Evolutionary conservation across 2,329 filamentous ascomycete genomes (phyloP), one percentile per base, ranked within the genome.

Genomic region (Annulohypoxylon truncatum): DNA sequence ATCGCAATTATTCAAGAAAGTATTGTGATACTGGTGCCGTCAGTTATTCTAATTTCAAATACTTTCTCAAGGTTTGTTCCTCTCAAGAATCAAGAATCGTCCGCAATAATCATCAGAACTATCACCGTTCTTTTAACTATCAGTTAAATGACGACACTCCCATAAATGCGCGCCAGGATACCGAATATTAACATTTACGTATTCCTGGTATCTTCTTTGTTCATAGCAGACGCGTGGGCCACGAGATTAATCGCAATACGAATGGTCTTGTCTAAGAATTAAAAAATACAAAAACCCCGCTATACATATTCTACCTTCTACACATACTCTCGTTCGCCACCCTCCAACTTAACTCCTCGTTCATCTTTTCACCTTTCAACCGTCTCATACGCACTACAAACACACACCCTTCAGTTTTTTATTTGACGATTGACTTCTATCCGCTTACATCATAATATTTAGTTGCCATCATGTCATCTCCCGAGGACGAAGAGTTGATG

Each of bases 401-500:
- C 52, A 61, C 46, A 24, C 13, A n/a, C 40, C 5, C 29, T 42
- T 31, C 8, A 51, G 10, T 2, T n/a, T n/a, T n/a, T n/a, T n/a
- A n/a, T n/a, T 28, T 24, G 35, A 50, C 48, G 15, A 29, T 24
- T n/a, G 29, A 33, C 48, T 60, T 52, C 15, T 31, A 26, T 33
- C 12, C 42, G 72, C 71, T 64, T 51, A 60, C 61, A 44, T 54
- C 54, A 42, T 8, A 60, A 66, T 47, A 51, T 44, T 47, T 29
- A 69, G 38, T 59, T 28, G 50, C 66, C 62, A 71, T 28, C 63
- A 75, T 75, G 74, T 57, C 72, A 56, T 71, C 74, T 29, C 33
- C 67, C 56, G 83, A 86, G 73, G 82, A 87, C 58, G 82, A 82
- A 73, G 83, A 85, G 63, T 77, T 88, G 68, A 77, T 86, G 73